Conservation (phyloP, 352 stramenopile genomes). For the Globisporangium apiculatum region DNA sequence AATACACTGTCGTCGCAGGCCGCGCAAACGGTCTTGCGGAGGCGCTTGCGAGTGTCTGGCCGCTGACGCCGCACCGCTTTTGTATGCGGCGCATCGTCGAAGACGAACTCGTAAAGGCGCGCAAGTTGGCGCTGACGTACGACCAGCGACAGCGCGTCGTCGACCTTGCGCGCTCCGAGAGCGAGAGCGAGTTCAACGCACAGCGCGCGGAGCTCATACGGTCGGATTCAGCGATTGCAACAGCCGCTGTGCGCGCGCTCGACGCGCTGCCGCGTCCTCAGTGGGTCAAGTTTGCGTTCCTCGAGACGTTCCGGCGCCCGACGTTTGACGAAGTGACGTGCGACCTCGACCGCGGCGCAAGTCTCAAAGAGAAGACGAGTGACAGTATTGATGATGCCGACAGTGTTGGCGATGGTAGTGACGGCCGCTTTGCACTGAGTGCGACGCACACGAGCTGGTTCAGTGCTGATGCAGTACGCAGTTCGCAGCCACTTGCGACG, state of each 20-base stretch:
- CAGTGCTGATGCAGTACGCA: constrained; percentile 44
- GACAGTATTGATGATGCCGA: constrained; percentile 4
- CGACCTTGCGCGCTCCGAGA: constrained; percentile 60
- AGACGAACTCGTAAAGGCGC: constrained; percentile 49
- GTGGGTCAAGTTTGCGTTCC: constrained; percentile 78
- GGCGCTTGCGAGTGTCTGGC: constrained; percentile 44
- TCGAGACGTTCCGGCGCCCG: constrained; percentile 51
- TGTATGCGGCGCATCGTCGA: constrained; percentile 72
- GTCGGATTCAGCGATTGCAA: constrained; percentile 28
- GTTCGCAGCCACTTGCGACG: constrained; percentile 50
- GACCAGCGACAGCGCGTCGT: constrained; percentile 70
- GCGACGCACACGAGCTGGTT: constrained; percentile 50
- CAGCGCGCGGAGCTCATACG: constrained; percentile 41
- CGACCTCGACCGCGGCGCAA: constrained; percentile 32
- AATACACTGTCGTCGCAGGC: constrained; percentile 65
- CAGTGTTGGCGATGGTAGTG: not conserved
- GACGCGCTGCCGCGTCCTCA: constrained; percentile 46
- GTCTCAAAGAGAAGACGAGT: too few relatives aligned
- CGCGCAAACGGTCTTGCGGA: constrained; percentile 42
- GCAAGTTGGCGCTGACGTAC: constrained; percentile 51
- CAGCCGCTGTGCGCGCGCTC: constrained; percentile 34
- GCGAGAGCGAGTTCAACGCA: constrained; percentile 59
- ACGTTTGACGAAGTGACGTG: constrained; percentile 72
- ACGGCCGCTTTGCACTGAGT: constrained; percentile 34
- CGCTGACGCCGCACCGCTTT: constrained; percentile 53